phyloP scores from a whole-genome alignment of 768 basidiomycete genomes.

The Pisolithus microcarpus region DNA sequence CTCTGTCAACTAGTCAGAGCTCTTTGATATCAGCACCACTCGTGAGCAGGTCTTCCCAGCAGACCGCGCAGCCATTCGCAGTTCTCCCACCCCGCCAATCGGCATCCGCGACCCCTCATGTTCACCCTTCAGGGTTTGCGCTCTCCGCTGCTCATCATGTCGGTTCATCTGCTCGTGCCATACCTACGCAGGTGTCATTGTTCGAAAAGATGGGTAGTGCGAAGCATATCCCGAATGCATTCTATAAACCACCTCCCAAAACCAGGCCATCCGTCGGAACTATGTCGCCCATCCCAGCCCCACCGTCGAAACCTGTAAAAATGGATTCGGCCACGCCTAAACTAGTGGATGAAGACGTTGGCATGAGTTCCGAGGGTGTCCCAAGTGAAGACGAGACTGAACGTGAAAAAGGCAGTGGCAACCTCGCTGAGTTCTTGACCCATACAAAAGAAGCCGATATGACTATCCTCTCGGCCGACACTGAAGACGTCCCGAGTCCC shows the following conservation, averaged over 20 bases:
- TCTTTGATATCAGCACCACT: not conserved
- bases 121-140: slow-evolving; percentile 7
- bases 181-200: slow-evolving; percentile 14
- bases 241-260: slow-evolving; percentile 47
- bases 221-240: slow-evolving; percentile 53
- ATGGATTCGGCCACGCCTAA: not conserved
- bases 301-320: not conserved
- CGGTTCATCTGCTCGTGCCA: slow-evolving; percentile 1
- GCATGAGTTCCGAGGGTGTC: slow-evolving; percentile 7
- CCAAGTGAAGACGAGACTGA: not conserved
- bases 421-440: slow-evolving; percentile 1
- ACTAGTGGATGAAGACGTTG: slow-evolving; percentile 6
- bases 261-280: not conserved
- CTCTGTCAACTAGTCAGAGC: not conserved
- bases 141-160: not conserved
- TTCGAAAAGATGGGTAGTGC: slow-evolving; percentile 45
- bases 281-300: not conserved
- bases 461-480: not conserved
- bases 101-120: slow-evolving; percentile 5
- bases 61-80: not conserved
- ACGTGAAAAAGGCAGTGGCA: slow-evolving; percentile 2
- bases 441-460: slow-evolving; percentile 2
- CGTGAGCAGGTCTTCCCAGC: not conserved
- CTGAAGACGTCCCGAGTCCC: slow-evolving; percentile 12
- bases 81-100: slow-evolving; percentile 3